Base-by-base conservation (phyloP, 176 grass and related monocot genomes). In the Poa annua region DNA sequence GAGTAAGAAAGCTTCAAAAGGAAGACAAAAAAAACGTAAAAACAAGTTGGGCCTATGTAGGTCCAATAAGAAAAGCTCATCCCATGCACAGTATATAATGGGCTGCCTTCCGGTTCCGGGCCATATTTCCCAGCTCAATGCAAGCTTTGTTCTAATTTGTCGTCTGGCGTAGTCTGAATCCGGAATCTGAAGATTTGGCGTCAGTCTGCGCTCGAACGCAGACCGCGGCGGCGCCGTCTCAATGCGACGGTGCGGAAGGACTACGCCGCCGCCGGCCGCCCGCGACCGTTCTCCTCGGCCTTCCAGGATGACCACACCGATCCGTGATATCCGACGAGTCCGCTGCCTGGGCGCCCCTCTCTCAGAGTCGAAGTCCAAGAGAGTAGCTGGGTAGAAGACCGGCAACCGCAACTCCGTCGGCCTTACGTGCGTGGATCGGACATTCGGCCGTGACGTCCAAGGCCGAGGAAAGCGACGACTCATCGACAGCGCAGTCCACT, bases 391-490 rank as follows among this genome's bases (percentile, higher is more conserved):
- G 29, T 64, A 64, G 14, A 29, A 64, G 61, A 64, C 26, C 10
- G 25, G 48, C 32, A 25, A 44, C 34, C 12, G 5, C 48, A 66
- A 22, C 63, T 3, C 57, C 36, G 47, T 33, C 6, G 29, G 19
- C 77, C 70, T 49, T 47, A 44, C 51, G 20, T 75, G 29, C n/a
- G n/a, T 48, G 15, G 63, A 15, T 15, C 51, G 51, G 36, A 10
- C 52, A 20, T 82, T 15, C 51, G 51, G 36, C 15, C 52, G 26
- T 82, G 79, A 77, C 70, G 61, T 63, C 55, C 14, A 66, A 80
- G 26, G 20, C 77, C 32, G 52, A 20, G 42, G 81, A 35, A 4
- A 68, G 66, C 44, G 38, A 21, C 38, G 50, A 34, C 8, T 41
- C 33, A 44, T 32, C 41, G 14, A 38, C 49, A 59, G 59, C 6